Evolutionary conservation across 129 eudicot genomes (phyloP).

Genomic region (Arctium minus): DNA sequence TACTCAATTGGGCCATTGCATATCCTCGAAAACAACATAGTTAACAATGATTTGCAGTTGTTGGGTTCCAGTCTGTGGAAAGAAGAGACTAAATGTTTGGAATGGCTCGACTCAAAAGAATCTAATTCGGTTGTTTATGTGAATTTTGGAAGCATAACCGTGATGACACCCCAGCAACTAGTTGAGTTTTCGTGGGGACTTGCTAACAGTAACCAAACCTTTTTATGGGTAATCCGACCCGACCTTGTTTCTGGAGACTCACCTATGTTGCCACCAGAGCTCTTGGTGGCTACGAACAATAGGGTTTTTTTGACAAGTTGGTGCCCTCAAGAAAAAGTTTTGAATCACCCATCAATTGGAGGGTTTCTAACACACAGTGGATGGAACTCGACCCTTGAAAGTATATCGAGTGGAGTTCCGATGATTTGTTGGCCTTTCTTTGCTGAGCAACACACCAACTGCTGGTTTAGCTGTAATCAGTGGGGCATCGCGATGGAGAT

Average conservation of each 20-base stretch:
- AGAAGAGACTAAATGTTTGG: constrained; percentile 18
- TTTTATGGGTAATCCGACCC: constrained; percentile 27
- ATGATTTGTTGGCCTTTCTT: constrained; percentile 27
- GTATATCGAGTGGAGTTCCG: constrained; percentile 10
- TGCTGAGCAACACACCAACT: constrained; percentile 20
- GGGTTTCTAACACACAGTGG: constrained; percentile 26
- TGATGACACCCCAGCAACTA: constrained; percentile 15
- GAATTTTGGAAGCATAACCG: constrained; percentile 19
- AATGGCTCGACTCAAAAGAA: constrained; percentile 20
- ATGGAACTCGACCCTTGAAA: constrained; percentile 9
- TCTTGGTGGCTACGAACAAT: background rate
- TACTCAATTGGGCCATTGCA: constrained; percentile 17
- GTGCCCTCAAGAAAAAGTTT: constrained; percentile 25
- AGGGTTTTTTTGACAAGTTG: constrained; percentile 18
- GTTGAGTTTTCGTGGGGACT: constrained; percentile 29
- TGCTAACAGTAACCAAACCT: constrained; percentile 18
- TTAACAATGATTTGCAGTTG: background rate
- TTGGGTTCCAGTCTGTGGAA: constrained; percentile 17
- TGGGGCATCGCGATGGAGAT: constrained; percentile 31
- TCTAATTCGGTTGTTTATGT: constrained; percentile 15
- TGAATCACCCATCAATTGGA: constrained; percentile 23
- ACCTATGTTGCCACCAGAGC: constrained; percentile 3
- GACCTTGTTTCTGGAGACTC: constrained; percentile 13
- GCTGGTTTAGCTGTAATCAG: constrained; percentile 5
- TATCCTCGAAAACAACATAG: background rate